Base-by-base conservation (phyloP, 257 asterid species). In the Primulina eburnea region DNA sequence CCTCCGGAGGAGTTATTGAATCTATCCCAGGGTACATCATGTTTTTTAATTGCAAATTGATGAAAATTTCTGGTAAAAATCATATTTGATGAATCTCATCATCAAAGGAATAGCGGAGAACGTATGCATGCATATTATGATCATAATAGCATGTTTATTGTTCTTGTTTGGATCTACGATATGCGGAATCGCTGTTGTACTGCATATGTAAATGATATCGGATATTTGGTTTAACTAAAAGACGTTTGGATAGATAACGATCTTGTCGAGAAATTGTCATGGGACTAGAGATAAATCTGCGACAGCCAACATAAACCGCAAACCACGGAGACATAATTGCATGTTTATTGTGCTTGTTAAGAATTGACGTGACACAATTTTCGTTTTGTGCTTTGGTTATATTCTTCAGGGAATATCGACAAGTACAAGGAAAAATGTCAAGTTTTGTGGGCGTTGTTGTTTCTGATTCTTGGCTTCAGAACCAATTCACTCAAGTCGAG, bases 401-500 rank as follows among this genome's bases (percentile, higher is more conserved):
- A 32, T 14, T n/a, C 33, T 17, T 11, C 10, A 35, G 74, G 76
- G 52, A 63, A 14, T 74, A 61, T 73, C 8, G 64, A 58, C 16
- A 66, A 67, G 53, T 60, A 64, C 10, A 34, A 30, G 70, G 63
- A 40, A 73, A 67, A 73, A 85, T 88, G 95, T 88, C 95, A 24
- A 76, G 86, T 76, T 89, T 79, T 72, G 86, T 72, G 69, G 96
- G 95, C 7, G 89, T 90, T 74, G 2, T 87, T 52, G 91, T 90
- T 65, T 83, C 96, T 65, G 96, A 90, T 80, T 83, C 79, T 64
- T 75, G 84, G 90, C 96, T 90, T 79, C 96, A 90, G 79, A 86
- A 86, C 84, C 96, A 89, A 74, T 89, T 89, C 72, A 87, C 96
- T 63, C 96, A 89, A 84, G 92, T 89, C 57, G 96, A 89, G 88